phyloP scores from a whole-genome alignment of 495 filamentous ascomycete species.

The Geopyxis carbonaria region DNA sequence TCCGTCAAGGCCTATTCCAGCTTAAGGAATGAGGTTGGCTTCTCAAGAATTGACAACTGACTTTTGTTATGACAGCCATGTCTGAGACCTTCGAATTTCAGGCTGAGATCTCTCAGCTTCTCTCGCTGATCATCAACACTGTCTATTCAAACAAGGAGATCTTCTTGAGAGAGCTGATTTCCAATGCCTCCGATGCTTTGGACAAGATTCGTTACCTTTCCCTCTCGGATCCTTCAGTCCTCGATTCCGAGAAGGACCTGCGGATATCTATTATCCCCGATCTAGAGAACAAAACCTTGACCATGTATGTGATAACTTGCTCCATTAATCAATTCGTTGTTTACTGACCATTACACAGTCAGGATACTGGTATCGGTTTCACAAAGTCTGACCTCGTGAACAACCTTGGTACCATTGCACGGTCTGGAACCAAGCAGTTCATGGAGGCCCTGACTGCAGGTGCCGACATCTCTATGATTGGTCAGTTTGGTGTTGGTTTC shows the following conservation, averaged over 20 bases:
- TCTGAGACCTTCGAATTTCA: constrained; percentile 97
- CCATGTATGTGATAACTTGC: constrained; percentile 34
- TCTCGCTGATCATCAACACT: constrained; percentile 98
- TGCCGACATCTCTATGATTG: constrained; percentile 99
- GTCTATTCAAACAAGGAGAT: constrained; percentile 99
- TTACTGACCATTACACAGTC: constrained; percentile 22
- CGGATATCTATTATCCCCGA: constrained; percentile 95
- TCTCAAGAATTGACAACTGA: neutral
- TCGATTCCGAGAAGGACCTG: constrained; percentile 91
- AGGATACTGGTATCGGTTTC: constrained; percentile 98
- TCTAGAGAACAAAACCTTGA: constrained; percentile 91
- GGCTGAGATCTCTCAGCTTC: constrained; percentile 99
- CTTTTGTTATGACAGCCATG: constrained; percentile 33
- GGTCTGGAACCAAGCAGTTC: constrained; percentile 99
- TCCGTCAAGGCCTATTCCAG: neutral
- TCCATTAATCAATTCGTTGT: neutral
- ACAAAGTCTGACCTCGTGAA: constrained; percentile 99
- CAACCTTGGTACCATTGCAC: constrained; percentile 98
- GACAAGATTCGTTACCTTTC: constrained; percentile 99
- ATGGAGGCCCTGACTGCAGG: constrained; percentile 98
- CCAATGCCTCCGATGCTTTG: constrained; percentile 93
- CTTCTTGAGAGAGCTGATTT: constrained; percentile 93
- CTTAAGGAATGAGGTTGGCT: neutral
- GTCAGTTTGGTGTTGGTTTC: constrained; percentile 99
- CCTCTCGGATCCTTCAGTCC: constrained; percentile 89